These are phyloP conservation scores for Vinca minor DNA, from an alignment of 257 asterid genomes.

Conservation along the genomic window DNA sequence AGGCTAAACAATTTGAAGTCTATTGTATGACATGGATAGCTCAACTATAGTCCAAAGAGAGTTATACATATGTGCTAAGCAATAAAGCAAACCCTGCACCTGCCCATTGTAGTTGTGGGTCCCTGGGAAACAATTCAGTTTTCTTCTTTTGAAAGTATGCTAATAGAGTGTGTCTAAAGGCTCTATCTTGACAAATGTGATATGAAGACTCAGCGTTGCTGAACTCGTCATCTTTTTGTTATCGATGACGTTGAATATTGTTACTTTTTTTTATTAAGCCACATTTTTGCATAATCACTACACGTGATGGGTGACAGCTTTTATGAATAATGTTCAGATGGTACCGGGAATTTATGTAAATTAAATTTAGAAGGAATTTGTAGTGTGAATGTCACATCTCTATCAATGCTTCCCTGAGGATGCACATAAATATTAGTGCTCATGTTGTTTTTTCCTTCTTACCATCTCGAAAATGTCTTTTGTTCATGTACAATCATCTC, in stretches of 20 bases:
- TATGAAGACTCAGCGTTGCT: neutral
- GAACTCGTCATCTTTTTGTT: neutral
- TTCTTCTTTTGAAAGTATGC: slow-evolving; percentile 1
- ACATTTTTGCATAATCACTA: neutral
- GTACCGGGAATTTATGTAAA: neutral
- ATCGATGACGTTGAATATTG: neutral
- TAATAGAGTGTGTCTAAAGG: slow-evolving; percentile 1
- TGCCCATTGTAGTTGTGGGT: neutral
- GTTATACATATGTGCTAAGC: neutral
- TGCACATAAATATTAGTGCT: neutral
- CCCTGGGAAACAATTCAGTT: neutral
- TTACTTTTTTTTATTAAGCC: neutral
- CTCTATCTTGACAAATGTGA: neutral
- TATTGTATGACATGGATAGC: neutral
- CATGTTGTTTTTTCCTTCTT: neutral
- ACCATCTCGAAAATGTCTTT: neutral
- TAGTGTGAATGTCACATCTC: neutral
- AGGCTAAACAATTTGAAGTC: neutral
- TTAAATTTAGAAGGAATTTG: neutral
- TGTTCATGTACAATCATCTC: neutral
- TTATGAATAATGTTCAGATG: neutral
- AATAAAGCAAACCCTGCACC: neutral
- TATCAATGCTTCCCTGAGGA: neutral
- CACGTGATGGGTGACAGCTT: neutral
- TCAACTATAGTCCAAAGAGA: neutral